Evolutionary conservation across 2,329 filamentous ascomycete genomes (phyloP), one percentile per base, ranked within the genome.

Genomic region (Sporothrix inflata): DNA sequence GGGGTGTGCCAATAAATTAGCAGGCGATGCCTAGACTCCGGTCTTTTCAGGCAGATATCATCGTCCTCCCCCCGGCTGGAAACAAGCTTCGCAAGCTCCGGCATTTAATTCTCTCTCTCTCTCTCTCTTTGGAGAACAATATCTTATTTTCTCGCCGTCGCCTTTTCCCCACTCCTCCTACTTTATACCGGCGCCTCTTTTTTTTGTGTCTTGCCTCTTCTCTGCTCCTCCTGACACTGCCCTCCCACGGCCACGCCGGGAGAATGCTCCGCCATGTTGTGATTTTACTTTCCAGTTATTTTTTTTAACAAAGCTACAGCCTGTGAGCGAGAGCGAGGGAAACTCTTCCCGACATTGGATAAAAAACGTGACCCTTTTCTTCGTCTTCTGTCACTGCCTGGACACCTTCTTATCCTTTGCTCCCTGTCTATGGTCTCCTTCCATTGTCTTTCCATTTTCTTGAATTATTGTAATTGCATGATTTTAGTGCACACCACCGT

Each of bases 41-140:
- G 57, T 42, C 34, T 42, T 63, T 63, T 63, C 57, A 63, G 57
- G 57, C 57, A 63, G 9, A 63, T 57, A 12, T 57, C 4, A 4
- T 27, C 19, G 0, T 24, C n/a, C 34, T 12, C n/a, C 57, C 34
- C 11, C 57, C 57, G 34, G 57, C 9, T 42, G n/a, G n/a, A 42
- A 63, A 63, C n/a, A 63, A 63, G 57, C 57, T 63, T 63, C 57
- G n/a, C 57, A 40, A 42, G 57, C 38, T 12, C 30, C 55, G 55
- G 55, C 55, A 61, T 61, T 40, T 61, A 40, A 21, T 40, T 61
- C 38, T 61, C 3, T 19, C 14, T 4, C 2, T 3, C 24, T 30
- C 9, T n/a, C 55, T n/a, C 19, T 27, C 9, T 19, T 16, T 51
- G 47, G 47, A 51, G 47, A 4, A 4, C 9, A 60, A n/a, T n/a